Conservation (phyloP, 2,329 filamentous ascomycete genomes). For the Penicillium sp. region DNA sequence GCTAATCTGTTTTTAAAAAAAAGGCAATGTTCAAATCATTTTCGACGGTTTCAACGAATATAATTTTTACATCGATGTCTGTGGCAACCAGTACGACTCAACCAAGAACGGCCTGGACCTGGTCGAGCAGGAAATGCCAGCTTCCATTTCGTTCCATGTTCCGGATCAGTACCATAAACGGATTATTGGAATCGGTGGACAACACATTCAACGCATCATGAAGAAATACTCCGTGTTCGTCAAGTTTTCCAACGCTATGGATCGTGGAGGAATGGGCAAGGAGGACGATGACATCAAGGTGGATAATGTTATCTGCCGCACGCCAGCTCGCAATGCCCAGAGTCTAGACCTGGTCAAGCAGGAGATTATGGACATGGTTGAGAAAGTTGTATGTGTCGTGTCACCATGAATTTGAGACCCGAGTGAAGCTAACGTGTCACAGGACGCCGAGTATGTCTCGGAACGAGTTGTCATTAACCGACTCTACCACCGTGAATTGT, state of each 20-base stretch:
- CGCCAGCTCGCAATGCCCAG: conserved; percentile 93
- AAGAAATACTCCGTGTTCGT: conserved; percentile 99
- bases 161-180: conserved; percentile 99
- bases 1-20: conserved; percentile 31
- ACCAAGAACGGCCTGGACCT: conserved; percentile 90
- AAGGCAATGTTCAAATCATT: conserved; percentile 94
- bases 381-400: conserved; percentile 72
- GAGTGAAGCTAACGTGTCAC: conserved; percentile 1
- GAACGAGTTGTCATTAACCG: conserved; percentile 93
- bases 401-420: background rate
- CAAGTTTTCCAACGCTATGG: conserved; percentile 99
- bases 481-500: conserved; percentile 91
- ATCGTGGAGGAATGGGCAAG: conserved; percentile 87
- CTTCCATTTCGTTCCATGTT: conserved; percentile 98
- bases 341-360: conserved; percentile 97
- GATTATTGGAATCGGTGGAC: conserved; percentile 96
- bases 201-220: conserved; percentile 99
- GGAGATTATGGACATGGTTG: conserved; percentile 99
- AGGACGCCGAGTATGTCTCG: conserved; percentile 95
- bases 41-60: conserved; percentile 99
- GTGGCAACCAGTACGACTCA: conserved; percentile 87
- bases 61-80: conserved; percentile 99
- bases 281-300: conserved; percentile 98
- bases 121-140: conserved; percentile 98
- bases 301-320: conserved; percentile 98